Conservation (phyloP, 2,329 filamentous ascomycete species). For the Monosporascus sp. region DNA sequence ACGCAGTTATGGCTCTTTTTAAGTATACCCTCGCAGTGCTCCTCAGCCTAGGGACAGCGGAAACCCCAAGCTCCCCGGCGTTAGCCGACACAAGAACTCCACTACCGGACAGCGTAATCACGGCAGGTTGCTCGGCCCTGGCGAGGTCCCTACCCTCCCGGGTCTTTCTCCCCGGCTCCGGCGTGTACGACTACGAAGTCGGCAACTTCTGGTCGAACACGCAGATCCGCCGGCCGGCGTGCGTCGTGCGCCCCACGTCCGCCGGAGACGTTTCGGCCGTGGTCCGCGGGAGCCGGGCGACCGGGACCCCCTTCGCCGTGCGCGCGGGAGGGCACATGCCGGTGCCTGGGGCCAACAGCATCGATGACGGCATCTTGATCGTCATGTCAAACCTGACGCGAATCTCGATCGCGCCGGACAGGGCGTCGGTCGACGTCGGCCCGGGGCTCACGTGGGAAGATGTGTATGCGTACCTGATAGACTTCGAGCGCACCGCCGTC, state of each 20-base stretch:
- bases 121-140: conserved; percentile 3
- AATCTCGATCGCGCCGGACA: conserved; percentile 22
- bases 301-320: conserved; percentile 24
- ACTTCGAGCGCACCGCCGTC: conserved; percentile 26
- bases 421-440: conserved; percentile 32
- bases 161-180: conserved; percentile 16
- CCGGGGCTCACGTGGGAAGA: conserved; percentile 32
- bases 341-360: conserved; percentile 11
- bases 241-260: conserved; percentile 28
- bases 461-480: conserved; percentile 27
- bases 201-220: conserved; percentile 31
- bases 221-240: conserved; percentile 26
- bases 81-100: too few species aligned
- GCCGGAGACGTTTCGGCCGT: conserved; percentile 20
- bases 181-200: conserved; percentile 26
- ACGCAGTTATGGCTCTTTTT: too few species aligned
- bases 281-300: conserved; percentile 14
- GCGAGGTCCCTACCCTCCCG: conserved; percentile 8
- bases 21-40: too few species aligned
- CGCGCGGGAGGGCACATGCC: conserved; percentile 29
- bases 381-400: conserved; percentile 2
- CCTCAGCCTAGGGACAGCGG: too few species aligned
- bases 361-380: conserved; percentile 3
- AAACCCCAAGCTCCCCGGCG: too few species aligned
- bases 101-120: not conserved